Percentiles rank a stretch among this genome's conserved stretches.
These are phyloP conservation scores for Phytopythium boreale DNA, from an alignment of 352 stramenopile genomes.

Conservation along the genomic window DNA sequence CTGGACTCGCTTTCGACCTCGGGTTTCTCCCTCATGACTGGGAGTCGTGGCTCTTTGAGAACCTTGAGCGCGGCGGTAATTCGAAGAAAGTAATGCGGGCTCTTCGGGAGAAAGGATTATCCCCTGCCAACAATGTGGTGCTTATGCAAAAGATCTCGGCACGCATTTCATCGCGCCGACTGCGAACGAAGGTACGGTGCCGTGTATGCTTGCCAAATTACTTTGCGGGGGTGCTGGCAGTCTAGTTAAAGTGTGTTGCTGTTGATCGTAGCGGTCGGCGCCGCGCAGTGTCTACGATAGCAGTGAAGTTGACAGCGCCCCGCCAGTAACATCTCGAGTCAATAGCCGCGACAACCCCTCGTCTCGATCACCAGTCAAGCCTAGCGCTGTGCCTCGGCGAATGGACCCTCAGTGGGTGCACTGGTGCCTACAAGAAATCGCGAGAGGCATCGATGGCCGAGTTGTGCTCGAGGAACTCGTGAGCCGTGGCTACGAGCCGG, in stretches of 20 bases:
- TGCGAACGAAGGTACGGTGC: constrained; percentile 49
- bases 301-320: constrained; percentile 8
- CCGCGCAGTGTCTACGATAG: constrained; percentile 41
- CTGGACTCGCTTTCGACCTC: constrained; percentile 47
- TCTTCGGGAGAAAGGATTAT: constrained; percentile 59
- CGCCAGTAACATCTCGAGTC: constrained; percentile 8
- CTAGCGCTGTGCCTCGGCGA: constrained; percentile 12
- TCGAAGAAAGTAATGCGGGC: constrained; percentile 49
- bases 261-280: constrained; percentile 26
- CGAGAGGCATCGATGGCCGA: constrained; percentile 52
- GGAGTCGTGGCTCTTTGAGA: constrained; percentile 58
- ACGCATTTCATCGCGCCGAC: constrained; percentile 39
- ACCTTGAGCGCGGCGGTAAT: constrained; percentile 49
- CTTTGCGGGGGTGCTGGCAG: no score
- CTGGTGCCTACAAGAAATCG: constrained; percentile 62
- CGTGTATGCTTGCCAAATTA: no score
- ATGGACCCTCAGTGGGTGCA: constrained; percentile 62
- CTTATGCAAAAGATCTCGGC: constrained; percentile 70
- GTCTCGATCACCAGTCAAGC: constrained; percentile 10
- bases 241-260: constrained; percentile 8
- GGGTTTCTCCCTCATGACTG: constrained; percentile 52
- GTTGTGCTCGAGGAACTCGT: constrained; percentile 57
- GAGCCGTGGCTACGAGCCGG: constrained; percentile 40
- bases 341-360: neutral
- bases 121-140: constrained; percentile 35